A percentile compares a stretch with the other conserved stretches of the same genome.
Conservation (phyloP, 2,329 filamentous ascomycete species). For the Diaporthe aspalathi region DNA sequence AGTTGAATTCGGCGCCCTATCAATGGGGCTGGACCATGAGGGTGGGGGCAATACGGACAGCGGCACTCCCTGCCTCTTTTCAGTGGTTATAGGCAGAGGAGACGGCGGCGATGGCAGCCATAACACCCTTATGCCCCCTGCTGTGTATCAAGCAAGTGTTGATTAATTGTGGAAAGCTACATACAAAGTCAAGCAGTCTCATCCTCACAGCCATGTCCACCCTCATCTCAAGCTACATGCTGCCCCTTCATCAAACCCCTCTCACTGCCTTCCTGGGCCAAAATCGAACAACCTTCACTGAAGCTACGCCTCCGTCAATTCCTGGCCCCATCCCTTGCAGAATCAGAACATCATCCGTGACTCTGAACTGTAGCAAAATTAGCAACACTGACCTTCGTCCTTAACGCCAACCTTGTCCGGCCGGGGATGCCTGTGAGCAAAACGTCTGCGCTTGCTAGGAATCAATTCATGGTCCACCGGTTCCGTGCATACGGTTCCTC, state of each 20-base stretch:
- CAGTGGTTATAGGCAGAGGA: background rate
- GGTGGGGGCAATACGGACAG: background rate
- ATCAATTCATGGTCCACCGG: background rate
- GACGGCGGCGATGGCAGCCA: background rate
- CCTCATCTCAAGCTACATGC: slow-evolving; percentile 4
- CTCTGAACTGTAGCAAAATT: background rate
- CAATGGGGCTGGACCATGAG: background rate
- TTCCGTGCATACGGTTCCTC: background rate
- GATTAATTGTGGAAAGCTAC: slow-evolving; percentile 23
- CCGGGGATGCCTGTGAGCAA: background rate
- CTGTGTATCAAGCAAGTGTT: slow-evolving; percentile 11
- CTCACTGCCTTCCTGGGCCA: background rate
- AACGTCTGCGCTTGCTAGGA: too few species aligned
- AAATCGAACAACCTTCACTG: background rate
- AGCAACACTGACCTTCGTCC: background rate
- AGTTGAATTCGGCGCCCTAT: background rate
- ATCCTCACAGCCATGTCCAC: background rate
- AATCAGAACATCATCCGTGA: background rate
- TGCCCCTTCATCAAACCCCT: background rate
- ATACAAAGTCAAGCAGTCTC: background rate
- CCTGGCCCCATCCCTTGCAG: background rate
- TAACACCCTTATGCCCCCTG: background rate
- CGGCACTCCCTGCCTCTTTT: background rate
- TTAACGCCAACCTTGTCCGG: too few species aligned
- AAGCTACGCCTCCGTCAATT: background rate